A percentile compares a stretch with the other conserved stretches of the same genome.
Conservation (phyloP, 768 basidiomycete genomes). For the Suillus lakei region DNA sequence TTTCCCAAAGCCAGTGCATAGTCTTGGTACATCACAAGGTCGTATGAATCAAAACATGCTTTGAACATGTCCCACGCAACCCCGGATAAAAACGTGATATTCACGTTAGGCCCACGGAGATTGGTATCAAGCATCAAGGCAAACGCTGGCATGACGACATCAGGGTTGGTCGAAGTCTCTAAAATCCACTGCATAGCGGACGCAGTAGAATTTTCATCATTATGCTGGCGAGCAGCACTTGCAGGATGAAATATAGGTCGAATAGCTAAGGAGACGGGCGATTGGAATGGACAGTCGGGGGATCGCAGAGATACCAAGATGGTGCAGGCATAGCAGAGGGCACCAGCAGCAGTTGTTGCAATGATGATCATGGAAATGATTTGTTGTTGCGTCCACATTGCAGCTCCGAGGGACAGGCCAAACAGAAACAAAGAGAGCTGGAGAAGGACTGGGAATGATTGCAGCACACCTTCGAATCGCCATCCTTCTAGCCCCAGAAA, state of each 20-base stretch:
- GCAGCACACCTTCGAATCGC: constrained; percentile 11
- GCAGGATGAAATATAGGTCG: background rate
- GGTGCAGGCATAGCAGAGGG: constrained; percentile 5
- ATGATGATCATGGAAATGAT: constrained; percentile 15
- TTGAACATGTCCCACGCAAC: background rate
- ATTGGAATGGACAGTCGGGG: constrained; percentile 14
- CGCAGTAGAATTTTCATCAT: background rate
- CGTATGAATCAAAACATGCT: background rate
- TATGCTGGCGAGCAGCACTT: rapidly evolving
- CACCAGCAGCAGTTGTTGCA: background rate
- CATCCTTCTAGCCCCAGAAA: constrained; percentile 4
- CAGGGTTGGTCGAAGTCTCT: constrained; percentile 18
- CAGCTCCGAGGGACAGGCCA: constrained; percentile 5
- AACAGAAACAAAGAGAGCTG: constrained; percentile 19
- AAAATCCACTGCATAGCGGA: constrained; percentile 10
- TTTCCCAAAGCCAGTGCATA: background rate
- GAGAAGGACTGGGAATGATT: constrained; percentile 14
- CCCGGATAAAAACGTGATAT: no score
- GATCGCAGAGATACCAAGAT: constrained; percentile 2
- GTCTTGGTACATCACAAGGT: no score
- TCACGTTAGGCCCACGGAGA: no score
- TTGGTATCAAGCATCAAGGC: no score
- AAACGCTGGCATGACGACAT: constrained; percentile 1
- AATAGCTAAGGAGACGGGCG: background rate
- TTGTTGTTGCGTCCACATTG: constrained; percentile 1